These are phyloP conservation scores for Saccharomycopsis babjevae DNA, from an alignment of 805 yeast genomes.

Conservation along the genomic window DNA sequence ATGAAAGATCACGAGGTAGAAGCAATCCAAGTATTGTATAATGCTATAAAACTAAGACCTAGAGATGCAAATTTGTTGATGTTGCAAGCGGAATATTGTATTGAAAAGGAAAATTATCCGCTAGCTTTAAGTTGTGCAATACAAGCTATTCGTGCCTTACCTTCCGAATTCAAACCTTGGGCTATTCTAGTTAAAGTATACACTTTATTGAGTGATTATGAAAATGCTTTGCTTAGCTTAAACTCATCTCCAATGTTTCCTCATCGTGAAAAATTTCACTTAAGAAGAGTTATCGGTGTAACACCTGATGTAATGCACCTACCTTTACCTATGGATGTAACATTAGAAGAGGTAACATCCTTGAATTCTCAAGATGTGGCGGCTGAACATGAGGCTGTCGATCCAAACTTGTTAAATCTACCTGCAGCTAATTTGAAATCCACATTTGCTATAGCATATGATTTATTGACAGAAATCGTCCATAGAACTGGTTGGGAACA, in stretches of 20 bases:
- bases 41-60: constrained; percentile 39
- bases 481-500: constrained; percentile 68
- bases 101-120: constrained; percentile 41
- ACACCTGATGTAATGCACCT: constrained; percentile 49
- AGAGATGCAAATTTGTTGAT: constrained; percentile 46
- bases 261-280: constrained; percentile 53
- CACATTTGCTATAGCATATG: constrained; percentile 48
- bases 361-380: constrained; percentile 57
- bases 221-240: constrained; percentile 59
- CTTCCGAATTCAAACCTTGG: constrained; percentile 74
- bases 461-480: constrained; percentile 52
- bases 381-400: constrained; percentile 54
- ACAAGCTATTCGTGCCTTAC: constrained; percentile 59
- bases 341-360: constrained; percentile 56
- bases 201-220: constrained; percentile 53
- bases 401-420: constrained; percentile 47
- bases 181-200: constrained; percentile 53
- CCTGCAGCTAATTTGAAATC: constrained; percentile 63
- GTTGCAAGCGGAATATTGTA: constrained; percentile 49
- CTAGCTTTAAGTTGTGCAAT: constrained; percentile 50
- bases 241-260: constrained; percentile 79
- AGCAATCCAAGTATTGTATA: constrained; percentile 43
- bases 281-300: constrained; percentile 51
- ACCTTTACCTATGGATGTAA: constrained; percentile 69
- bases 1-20: constrained; percentile 49